A percentile compares a stretch with the other conserved stretches of the same genome.
Conservation (phyloP, 805 yeast species). For the Saturnispora besseyi region DNA sequence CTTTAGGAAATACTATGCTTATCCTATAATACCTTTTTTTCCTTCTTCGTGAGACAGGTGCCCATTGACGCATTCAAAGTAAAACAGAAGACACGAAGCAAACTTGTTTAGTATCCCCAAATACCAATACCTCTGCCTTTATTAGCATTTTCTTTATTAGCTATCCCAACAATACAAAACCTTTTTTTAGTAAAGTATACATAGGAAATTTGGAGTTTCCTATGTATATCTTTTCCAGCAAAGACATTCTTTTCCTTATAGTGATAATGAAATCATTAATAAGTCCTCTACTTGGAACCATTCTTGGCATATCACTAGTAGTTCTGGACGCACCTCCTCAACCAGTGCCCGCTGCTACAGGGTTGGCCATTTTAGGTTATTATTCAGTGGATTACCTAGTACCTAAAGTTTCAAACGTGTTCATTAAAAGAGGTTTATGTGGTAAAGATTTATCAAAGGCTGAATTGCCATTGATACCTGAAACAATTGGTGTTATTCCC, state of each 20-base stretch:
- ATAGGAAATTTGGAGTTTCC: not conserved
- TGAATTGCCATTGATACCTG: constrained; percentile 74
- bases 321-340: not conserved
- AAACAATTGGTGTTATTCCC: constrained; percentile 84
- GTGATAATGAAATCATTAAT: not conserved
- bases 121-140: too few species aligned
- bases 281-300: not conserved
- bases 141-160: too few species aligned
- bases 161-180: too few species aligned
- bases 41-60: too few species aligned
- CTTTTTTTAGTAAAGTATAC: too few species aligned
- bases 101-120: too few species aligned
- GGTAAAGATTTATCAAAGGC: constrained; percentile 79
- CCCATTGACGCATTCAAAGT: too few species aligned
- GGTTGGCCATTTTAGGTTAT: constrained; percentile 63
- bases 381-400: constrained; percentile 49
- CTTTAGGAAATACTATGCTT: too few species aligned
- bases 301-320: not conserved
- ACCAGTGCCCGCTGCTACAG: constrained; percentile 53
- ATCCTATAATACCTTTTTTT: too few species aligned
- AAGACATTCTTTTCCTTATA: not conserved
- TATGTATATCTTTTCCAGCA: not conserved
- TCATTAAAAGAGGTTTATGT: constrained; percentile 68
- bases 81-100: too few species aligned
- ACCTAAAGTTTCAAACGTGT: constrained; percentile 58